Conservation (phyloP, 345 rosid species). For the Linum usitatissimum region DNA sequence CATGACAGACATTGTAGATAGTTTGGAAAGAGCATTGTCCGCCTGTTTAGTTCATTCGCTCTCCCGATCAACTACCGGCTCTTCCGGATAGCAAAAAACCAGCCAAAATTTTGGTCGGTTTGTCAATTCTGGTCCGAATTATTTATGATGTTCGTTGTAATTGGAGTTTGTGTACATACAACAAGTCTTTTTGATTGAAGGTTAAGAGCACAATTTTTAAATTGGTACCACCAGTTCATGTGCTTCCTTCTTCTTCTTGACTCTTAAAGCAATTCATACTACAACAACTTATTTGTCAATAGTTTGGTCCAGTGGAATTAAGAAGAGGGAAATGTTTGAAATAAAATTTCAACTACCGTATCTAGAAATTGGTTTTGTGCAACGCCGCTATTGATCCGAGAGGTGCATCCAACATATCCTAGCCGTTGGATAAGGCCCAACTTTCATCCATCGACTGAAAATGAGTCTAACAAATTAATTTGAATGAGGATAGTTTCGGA, state of each 20-base stretch:
- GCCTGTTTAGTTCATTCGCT: conserved; percentile 30
- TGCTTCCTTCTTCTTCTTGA: not conserved
- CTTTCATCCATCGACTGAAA: no score
- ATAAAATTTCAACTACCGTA: not conserved
- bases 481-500: no score
- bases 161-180: no score
- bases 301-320: not conserved
- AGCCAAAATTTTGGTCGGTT: not conserved
- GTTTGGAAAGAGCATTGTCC: conserved; percentile 43
- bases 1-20: conserved; percentile 41
- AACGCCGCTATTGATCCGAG: no score
- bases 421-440: no score
- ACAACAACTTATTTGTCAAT: not conserved
- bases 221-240: not conserved
- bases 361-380: not conserved
- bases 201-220: not conserved
- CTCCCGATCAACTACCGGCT: conserved; percentile 30
- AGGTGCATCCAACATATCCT: no score
- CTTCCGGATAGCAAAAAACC: conserved; percentile 15
- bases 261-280: not conserved
- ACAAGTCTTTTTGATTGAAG: not conserved
- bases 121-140: no score
- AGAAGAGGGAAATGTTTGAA: not conserved
- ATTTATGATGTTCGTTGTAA: no score
- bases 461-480: no score